Evolutionary conservation across 148 eudicot genomes (phyloP).

Genomic region (Vaccinium darrowii): DNA sequence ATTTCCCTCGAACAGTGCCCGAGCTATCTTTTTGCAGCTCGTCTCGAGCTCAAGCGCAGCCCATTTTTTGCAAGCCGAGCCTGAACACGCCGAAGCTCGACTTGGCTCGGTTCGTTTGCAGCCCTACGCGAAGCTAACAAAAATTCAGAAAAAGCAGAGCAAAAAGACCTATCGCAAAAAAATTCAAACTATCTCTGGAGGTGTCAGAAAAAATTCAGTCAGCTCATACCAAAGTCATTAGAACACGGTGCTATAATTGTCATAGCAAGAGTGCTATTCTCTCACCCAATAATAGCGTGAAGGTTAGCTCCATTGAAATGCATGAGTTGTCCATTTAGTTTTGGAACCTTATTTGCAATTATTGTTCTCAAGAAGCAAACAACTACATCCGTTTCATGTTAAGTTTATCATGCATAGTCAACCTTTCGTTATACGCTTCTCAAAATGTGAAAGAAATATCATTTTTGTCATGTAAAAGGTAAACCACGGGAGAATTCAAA

Average conservation of each 20-base stretch:
- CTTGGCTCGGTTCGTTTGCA: too few relatives aligned
- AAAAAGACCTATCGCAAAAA: background rate
- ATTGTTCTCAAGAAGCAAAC: background rate
- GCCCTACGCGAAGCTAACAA: background rate
- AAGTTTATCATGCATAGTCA: background rate
- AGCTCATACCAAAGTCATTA: background rate
- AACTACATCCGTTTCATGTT: background rate
- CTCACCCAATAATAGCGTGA: background rate
- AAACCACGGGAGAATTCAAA: background rate
- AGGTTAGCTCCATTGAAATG: constrained; percentile 24
- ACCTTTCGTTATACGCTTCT: background rate
- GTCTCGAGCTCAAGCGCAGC: too few relatives aligned
- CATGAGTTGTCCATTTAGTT: constrained; percentile 64
- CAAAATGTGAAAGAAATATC: background rate
- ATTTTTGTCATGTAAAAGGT: background rate
- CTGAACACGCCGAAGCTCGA: too few relatives aligned
- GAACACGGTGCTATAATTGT: background rate
- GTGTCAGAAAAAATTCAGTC: background rate
- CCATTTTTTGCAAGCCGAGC: too few relatives aligned
- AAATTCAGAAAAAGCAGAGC: background rate
- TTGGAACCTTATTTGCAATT: constrained; percentile 41
- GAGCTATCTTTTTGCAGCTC: too few relatives aligned
- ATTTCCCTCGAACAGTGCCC: too few relatives aligned
- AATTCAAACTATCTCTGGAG: background rate
- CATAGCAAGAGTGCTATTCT: background rate